Base-by-base conservation (phyloP, 768 basidiomycete genomes). In the Hypsizygus marmoreus region DNA sequence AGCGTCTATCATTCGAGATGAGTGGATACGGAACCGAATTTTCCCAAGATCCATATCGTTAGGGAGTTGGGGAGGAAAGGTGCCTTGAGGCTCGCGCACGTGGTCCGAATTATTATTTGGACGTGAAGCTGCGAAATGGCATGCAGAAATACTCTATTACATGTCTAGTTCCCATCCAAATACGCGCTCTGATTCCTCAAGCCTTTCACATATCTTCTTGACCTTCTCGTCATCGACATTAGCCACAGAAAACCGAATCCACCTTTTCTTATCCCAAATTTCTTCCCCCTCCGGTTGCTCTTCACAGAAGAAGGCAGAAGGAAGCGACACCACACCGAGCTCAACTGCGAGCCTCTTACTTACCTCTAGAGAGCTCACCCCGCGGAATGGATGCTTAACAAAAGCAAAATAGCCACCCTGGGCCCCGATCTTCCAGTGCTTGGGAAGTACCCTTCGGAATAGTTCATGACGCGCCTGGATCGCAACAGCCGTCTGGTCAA, bases 371-470 rank as follows among this genome's bases (percentile, higher is more conserved):
- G 84, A 79, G 3, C 69, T 58, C 3, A 73, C 56, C 1, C 65
- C 67, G 4, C 45, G 35, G 58, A 80, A 89, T 0, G 86, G 86
- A 52, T 88, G 82, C 39, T 70, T 65, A 36, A 91, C 86, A 57
- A 86, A 95, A 4, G 88, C 87, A 54, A 80, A 94, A 63, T 85
- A 93, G 0, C 80, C 91, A 0, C 88, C 88, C 29, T 78, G 78
- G 0, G 80, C 74, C 4, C 77, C 80, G 19, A 90, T 71, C 14
- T 56, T 62, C 91, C 90, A 93, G 4, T 68, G 67, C 2, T 54
- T 16, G 0, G 79, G 78, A 13, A 92, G 60, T 1, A 53, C 47
- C 16, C 58, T 54, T 28, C 62, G 62, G 68, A 92, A 92, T 4
- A 87, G 64, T 10, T 45, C 53, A 40, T 86, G 84, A 4, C 88